These are phyloP conservation scores for Aechmea fasciata DNA, from an alignment of 176 grass and related monocot genomes.

Conservation along the genomic window DNA sequence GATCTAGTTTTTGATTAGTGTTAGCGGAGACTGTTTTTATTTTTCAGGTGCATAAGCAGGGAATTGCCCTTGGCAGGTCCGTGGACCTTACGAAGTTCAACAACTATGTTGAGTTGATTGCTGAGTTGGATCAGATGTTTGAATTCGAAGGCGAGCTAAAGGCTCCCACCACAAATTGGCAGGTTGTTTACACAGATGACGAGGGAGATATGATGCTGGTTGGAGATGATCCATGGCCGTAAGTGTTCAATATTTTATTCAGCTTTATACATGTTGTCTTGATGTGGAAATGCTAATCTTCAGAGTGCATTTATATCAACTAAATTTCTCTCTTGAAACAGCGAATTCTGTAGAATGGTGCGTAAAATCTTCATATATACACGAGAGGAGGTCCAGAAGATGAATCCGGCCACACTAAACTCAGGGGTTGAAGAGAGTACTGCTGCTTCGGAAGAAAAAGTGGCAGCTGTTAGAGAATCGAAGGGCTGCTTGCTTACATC, in stretches of 20 bases:
- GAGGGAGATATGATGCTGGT: slow-evolving; percentile 99
- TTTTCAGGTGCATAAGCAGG: slow-evolving; percentile 93
- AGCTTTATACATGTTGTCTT: background rate
- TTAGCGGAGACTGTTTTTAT: background rate
- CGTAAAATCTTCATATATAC: slow-evolving; percentile 89
- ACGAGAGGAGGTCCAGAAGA: slow-evolving; percentile 72
- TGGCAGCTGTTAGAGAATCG: slow-evolving; percentile 29
- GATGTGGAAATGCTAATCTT: background rate
- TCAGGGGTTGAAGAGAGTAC: slow-evolving; percentile 45
- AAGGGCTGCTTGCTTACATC: slow-evolving; percentile 27
- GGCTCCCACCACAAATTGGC: slow-evolving; percentile 57
- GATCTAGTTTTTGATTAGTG: slow-evolving; percentile 7
- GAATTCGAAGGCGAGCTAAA: slow-evolving; percentile 72
- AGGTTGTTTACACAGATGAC: slow-evolving; percentile 81
- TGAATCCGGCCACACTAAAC: slow-evolving; percentile 68
- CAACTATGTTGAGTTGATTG: slow-evolving; percentile 45
- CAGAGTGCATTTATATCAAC: background rate
- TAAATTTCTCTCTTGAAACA: slow-evolving; percentile 24
- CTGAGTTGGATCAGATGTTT: slow-evolving; percentile 90
- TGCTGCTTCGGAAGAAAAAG: slow-evolving; percentile 39
- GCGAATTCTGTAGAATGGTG: slow-evolving; percentile 89
- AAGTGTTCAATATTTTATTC: slow-evolving; percentile 7
- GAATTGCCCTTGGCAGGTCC: slow-evolving; percentile 86
- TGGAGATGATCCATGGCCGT: slow-evolving; percentile 95
- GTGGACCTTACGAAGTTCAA: slow-evolving; percentile 87